Evolutionary conservation across 2,329 filamentous ascomycete genomes (phyloP).

Genomic region (Alternaria rosae): DNA sequence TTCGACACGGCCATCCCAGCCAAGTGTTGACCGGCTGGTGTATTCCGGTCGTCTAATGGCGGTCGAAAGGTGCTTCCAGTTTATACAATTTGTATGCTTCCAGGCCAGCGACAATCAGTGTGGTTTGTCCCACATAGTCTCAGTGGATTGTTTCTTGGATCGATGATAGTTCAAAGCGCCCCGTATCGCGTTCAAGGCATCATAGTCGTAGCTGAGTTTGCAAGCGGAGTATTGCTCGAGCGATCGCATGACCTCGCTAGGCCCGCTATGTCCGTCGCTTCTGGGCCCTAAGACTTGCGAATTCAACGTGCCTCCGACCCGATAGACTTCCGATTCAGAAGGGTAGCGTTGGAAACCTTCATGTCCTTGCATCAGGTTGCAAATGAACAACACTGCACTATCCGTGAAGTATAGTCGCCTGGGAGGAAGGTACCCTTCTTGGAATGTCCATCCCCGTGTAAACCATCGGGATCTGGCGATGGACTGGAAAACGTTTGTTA

Average conservation of each 20-base stretch:
- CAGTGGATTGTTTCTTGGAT: not conserved
- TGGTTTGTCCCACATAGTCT: not conserved
- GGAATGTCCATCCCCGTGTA: not conserved
- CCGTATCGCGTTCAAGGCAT: not conserved
- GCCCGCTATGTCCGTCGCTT: no score
- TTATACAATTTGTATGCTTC: fast-evolving
- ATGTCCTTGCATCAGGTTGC: fast-evolving
- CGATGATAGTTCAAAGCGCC: not conserved
- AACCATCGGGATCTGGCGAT: not conserved
- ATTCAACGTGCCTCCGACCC: not conserved
- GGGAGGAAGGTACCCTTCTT: not conserved
- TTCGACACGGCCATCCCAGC: no score
- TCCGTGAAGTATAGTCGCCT: not conserved
- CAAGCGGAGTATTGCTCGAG: not conserved
- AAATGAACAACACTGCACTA: fast-evolving
- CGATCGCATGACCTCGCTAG: not conserved
- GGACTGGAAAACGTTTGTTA: fast-evolving
- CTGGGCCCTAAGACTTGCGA: fast-evolving
- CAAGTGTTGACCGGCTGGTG: no score
- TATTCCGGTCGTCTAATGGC: no score
- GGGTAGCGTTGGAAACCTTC: not conserved
- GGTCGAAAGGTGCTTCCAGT: not conserved
- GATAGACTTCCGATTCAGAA: not conserved
- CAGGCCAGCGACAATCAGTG: not conserved
- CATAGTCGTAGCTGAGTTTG: not conserved